Percentiles rank a stretch among this genome's conserved stretches.
phyloP scores from a whole-genome alignment of 305 asterid species.

The Fraxinus nigra region DNA sequence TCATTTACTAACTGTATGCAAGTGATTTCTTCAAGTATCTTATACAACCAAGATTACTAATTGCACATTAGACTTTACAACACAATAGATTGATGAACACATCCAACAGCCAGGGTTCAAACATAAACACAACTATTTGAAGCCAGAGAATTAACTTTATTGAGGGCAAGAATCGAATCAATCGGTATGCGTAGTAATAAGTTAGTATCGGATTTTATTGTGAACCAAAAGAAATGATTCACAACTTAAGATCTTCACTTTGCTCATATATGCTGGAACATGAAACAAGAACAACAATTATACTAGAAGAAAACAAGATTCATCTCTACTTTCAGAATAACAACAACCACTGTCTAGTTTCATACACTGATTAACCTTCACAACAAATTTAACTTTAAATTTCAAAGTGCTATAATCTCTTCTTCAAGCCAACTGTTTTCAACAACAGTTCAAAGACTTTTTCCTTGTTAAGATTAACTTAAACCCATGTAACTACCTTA shows the following conservation, averaged over 20 bases:
- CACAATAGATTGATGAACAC: neutral
- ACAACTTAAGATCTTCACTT: neutral
- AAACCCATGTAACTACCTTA: neutral
- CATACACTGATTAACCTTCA: neutral
- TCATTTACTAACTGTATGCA: conserved; percentile 8
- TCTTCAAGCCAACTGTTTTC: conserved; percentile 7
- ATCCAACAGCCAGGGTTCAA: conserved; percentile 10
- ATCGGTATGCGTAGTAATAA: neutral
- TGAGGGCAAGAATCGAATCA: conserved; percentile 11
- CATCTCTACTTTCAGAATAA: conserved; percentile 3
- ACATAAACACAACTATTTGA: neutral
- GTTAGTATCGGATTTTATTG: neutral
- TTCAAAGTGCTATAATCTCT: conserved; percentile 1
- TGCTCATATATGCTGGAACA: conserved; percentile 4
- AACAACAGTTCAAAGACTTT: neutral
- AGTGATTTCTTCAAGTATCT: conserved; percentile 11
- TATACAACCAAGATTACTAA: neutral
- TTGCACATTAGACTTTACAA: neutral
- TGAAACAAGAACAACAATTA: conserved; percentile 10
- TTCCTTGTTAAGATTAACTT: neutral
- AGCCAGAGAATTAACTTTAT: neutral
- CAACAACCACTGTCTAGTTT: neutral
- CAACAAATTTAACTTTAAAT: conserved; percentile 15
- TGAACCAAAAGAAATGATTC: neutral
- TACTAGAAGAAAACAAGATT: conserved; percentile 15